These are phyloP conservation scores for Exophiala sp. DNA, from an alignment of 2,329 filamentous ascomycete species.

Conservation along the genomic window DNA sequence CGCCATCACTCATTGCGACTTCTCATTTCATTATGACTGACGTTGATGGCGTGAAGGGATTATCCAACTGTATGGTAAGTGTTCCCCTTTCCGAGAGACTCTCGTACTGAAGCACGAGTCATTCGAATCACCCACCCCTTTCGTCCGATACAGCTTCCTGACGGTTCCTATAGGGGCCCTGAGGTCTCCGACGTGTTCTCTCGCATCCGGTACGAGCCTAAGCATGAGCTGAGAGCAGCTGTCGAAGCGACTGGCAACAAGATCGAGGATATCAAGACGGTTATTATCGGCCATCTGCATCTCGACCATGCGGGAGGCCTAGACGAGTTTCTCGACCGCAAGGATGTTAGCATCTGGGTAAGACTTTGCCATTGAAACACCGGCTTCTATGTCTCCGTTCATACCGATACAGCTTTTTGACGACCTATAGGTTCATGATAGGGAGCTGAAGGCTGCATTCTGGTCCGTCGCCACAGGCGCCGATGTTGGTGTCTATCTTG, in stretches of 20 bases:
- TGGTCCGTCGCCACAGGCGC: slow-evolving; percentile 28
- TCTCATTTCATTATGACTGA: too few species aligned
- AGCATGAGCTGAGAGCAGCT: slow-evolving; percentile 25
- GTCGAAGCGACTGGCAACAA: slow-evolving; percentile 29
- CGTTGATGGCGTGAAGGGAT: too few species aligned
- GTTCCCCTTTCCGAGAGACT: too few species aligned
- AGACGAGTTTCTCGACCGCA: slow-evolving; percentile 25
- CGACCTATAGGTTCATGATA: slow-evolving; percentile 20
- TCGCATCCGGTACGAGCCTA: slow-evolving; percentile 24
- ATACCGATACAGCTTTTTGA: too few species aligned
- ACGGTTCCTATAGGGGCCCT: slow-evolving; percentile 13
- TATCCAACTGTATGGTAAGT: too few species aligned
- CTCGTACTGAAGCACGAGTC: too few species aligned
- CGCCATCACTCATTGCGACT: too few species aligned
- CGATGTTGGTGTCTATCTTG: slow-evolving; percentile 27
- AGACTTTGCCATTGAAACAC: too few species aligned
- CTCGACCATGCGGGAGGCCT: slow-evolving; percentile 28
- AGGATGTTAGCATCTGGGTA: slow-evolving; percentile 24
- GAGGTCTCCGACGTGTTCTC: slow-evolving; percentile 23
- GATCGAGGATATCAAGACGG: slow-evolving; percentile 28
- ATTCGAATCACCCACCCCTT: too few species aligned
- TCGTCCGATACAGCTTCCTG: too few species aligned
- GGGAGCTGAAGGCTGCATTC: slow-evolving; percentile 23
- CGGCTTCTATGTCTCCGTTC: too few species aligned
- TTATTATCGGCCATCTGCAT: slow-evolving; percentile 29